Percentiles rank a stretch among this genome's conserved stretches.
Conservation (phyloP, 2,329 filamentous ascomycete species). For the Talaromyces amestolkiae region DNA sequence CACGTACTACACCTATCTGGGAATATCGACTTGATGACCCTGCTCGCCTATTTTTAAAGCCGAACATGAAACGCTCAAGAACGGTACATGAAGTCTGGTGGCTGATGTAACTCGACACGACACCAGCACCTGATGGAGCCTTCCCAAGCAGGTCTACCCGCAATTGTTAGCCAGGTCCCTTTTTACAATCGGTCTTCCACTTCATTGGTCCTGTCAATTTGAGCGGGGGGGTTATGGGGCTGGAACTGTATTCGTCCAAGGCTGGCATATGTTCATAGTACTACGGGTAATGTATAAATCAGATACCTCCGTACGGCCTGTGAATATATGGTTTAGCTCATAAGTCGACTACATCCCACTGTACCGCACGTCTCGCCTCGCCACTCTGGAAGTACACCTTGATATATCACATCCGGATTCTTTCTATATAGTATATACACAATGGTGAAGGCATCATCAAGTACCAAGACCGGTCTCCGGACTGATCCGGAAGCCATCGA, state of each 20-base stretch:
- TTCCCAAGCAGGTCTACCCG: conserved; percentile 7
- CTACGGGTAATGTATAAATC: conserved; percentile 11
- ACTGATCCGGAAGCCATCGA: conserved; percentile 19
- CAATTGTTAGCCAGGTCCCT: conserved; percentile 2
- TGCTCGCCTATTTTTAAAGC: conserved; percentile 3
- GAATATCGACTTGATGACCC: conserved; percentile 6
- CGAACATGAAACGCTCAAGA: conserved; percentile 13
- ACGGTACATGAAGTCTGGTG: background rate
- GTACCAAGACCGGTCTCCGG: conserved; percentile 13
- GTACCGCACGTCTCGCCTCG: background rate
- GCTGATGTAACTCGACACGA: conserved; percentile 17
- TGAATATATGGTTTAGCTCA: conserved; percentile 2
- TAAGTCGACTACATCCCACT: conserved; percentile 3
- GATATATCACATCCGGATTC: background rate
- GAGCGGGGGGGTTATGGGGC: conserved; percentile 7
- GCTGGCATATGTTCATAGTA: conserved; percentile 6
- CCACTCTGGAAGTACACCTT: background rate
- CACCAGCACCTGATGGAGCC: conserved; percentile 1
- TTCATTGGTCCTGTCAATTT: conserved; percentile 7
- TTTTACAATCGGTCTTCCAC: background rate
- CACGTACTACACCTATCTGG: conserved; percentile 2
- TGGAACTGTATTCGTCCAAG: conserved; percentile 10
- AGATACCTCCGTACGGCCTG: background rate
- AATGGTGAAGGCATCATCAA: conserved; percentile 12
- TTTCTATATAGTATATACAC: background rate